Evolutionary conservation across 352 stramenopile species (phyloP).

Genomic region (Globisporangium polare): DNA sequence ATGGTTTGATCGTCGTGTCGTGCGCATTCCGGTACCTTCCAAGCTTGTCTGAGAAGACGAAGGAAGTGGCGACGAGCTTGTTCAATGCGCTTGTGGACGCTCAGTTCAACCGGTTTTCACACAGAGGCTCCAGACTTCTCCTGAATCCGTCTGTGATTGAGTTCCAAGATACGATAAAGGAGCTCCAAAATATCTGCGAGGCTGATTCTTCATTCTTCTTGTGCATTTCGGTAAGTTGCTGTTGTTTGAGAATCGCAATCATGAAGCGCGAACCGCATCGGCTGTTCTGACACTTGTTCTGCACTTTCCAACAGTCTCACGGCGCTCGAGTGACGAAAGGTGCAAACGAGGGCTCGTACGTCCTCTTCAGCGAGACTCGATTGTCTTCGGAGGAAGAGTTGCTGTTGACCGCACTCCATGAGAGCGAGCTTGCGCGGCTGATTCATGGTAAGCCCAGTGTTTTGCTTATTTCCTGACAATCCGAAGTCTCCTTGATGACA

Average conservation of each 20-base stretch:
- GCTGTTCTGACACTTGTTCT: not conserved
- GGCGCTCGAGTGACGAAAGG: conserved; percentile 54
- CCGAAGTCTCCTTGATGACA: not conserved
- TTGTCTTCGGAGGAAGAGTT: conserved; percentile 72
- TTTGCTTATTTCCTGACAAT: not conserved
- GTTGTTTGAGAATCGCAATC: not conserved
- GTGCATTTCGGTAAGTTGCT: conserved; percentile 43
- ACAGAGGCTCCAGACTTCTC: conserved; percentile 49
- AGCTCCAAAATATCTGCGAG: conserved; percentile 37
- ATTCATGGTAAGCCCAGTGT: conserved; percentile 37
- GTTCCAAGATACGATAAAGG: conserved; percentile 72
- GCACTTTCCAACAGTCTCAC: conserved; percentile 36
- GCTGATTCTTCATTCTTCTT: conserved; percentile 59
- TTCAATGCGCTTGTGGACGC: conserved; percentile 52
- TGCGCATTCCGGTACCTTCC: conserved; percentile 58
- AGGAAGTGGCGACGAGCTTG: conserved; percentile 46
- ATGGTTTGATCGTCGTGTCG: conserved; percentile 49
- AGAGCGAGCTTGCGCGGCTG: conserved; percentile 51
- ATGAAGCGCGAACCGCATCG: not conserved
- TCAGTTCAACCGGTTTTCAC: conserved; percentile 46
- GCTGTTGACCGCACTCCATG: conserved; percentile 56
- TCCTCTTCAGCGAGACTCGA: conserved; percentile 66
- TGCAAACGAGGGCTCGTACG: conserved; percentile 56
- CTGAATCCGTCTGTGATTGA: conserved; percentile 83
- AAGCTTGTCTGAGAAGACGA: conserved; percentile 43